These are phyloP conservation scores for Gossypium bickii DNA, from an alignment of 345 rosid genomes.

Conservation along the genomic window DNA sequence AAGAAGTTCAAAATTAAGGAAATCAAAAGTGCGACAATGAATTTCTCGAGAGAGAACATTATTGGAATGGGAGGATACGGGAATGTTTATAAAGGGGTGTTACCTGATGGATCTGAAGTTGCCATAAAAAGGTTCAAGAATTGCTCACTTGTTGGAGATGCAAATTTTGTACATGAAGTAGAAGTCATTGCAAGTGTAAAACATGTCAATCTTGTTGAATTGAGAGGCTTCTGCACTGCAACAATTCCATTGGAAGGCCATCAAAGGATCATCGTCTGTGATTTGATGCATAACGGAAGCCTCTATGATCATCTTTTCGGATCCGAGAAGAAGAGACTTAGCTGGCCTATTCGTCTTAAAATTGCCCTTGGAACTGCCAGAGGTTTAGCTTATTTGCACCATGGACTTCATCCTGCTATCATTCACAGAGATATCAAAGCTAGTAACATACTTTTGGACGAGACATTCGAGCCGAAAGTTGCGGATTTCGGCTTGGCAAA, in stretches of 20 bases:
- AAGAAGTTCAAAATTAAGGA: conserved; percentile 12
- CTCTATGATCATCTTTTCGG: conserved; percentile 39
- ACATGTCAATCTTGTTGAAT: conserved; percentile 41
- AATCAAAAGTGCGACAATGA: not conserved
- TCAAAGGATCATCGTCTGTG: conserved; percentile 37
- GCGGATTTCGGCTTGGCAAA: conserved; percentile 51
- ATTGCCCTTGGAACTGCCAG: conserved; percentile 41
- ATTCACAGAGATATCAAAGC: conserved; percentile 46
- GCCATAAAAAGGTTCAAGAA: conserved; percentile 45
- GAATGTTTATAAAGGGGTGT: conserved; percentile 33
- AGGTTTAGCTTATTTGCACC: conserved; percentile 42
- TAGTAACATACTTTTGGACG: conserved; percentile 40
- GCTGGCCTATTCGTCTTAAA: conserved; percentile 40
- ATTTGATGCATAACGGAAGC: conserved; percentile 37
- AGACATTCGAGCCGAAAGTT: conserved; percentile 34
- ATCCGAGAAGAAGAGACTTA: conserved; percentile 21
- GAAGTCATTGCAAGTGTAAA: conserved; percentile 40
- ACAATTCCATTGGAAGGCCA: conserved; percentile 29
- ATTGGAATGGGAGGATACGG: conserved; percentile 16
- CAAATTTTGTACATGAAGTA: conserved; percentile 38
- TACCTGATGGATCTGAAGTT: conserved; percentile 33
- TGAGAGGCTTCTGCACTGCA: conserved; percentile 39
- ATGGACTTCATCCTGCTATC: conserved; percentile 35
- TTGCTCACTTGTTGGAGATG: conserved; percentile 30
- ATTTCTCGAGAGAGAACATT: conserved; percentile 3